Conservation (phyloP, 495 filamentous ascomycete genomes). For the Arthonia radiata region DNA sequence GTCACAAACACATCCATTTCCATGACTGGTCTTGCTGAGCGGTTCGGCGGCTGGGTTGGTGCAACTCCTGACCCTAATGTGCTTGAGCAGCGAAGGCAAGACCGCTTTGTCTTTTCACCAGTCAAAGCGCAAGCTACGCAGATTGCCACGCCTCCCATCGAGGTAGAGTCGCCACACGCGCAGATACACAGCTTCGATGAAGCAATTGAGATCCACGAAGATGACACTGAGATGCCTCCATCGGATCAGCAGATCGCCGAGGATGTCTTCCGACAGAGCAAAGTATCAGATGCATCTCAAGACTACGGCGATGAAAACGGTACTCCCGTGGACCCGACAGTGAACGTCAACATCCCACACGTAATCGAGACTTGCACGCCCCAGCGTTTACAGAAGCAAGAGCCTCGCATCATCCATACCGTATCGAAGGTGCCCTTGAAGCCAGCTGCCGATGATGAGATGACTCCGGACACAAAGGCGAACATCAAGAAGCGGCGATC, state of each 20-base stretch:
- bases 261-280: background rate
- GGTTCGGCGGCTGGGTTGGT: slow-evolving; percentile 34
- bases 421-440: slow-evolving; percentile 56
- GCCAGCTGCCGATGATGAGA: slow-evolving; percentile 36
- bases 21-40: slow-evolving; percentile 35
- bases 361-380: slow-evolving; percentile 8
- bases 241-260: slow-evolving; percentile 4
- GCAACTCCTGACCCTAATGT: slow-evolving; percentile 21
- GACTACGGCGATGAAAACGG: slow-evolving; percentile 39
- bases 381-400: slow-evolving; percentile 13
- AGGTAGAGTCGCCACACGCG: slow-evolving; percentile 1
- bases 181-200: slow-evolving; percentile 3
- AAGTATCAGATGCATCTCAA: slow-evolving; percentile 30
- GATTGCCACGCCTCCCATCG: background rate
- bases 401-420: slow-evolving; percentile 31
- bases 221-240: slow-evolving; percentile 19
- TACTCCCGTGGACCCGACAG: slow-evolving; percentile 24
- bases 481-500: background rate
- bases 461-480: slow-evolving; percentile 27
- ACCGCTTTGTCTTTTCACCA: slow-evolving; percentile 21
- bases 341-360: slow-evolving; percentile 5
- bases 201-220: slow-evolving; percentile 10
- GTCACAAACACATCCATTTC: slow-evolving; percentile 12
- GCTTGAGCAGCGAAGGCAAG: slow-evolving; percentile 12
- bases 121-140: slow-evolving; percentile 3